Evolutionary conservation across 352 stramenopile species (phyloP), one percentile per base, ranked within the genome.

Genomic region (Chrysophaeum taylorii): DNA sequence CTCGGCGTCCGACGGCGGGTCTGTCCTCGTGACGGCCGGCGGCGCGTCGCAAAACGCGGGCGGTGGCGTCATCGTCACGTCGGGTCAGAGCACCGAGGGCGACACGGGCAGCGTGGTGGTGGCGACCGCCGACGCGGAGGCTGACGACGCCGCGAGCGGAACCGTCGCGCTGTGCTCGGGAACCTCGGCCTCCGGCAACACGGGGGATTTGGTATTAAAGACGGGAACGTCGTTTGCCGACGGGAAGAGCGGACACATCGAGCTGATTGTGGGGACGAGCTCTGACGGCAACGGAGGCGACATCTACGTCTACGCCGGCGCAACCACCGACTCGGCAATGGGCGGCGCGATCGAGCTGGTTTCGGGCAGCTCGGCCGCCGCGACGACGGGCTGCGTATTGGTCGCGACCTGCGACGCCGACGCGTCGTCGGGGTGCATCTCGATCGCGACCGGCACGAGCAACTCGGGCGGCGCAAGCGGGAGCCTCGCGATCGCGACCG

Each of bases 361-460:
- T 31, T 78, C 73, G 23, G 79, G 79, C 2, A 70, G 45, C n/a
- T 78, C 72, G 2, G 41, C 70, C 39, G 36, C 69, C 36, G 39
- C 48, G 18, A 72, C 70, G n/a, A 81, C 69, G 39, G 79, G 79
- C 16, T 25, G 73, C 16, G 62, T 85, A 25, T 66, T 29, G 5
- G 69, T 85, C 43, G 42, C n/a, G n/a, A 74, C 79, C 18, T 43
- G 72, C 9, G 75, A 83, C 48, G 75, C 76, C 53, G 18, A 15
- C 18, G 18, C 9, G 16, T 12, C 27, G 15, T 83, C 71, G 38
- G 82, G 83, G 23, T 57, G 35, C 25, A 61, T 87, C 62, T 68
- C 69, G 5, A 68, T 87, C 41, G 72, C 63, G 9, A 85, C 76
- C 37, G 81, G 81, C 64, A 82, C 68, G 2, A 31, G 27, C 50